Conservation (phyloP, 345 rosid genomes). For the Abelmoschus esculentus region DNA sequence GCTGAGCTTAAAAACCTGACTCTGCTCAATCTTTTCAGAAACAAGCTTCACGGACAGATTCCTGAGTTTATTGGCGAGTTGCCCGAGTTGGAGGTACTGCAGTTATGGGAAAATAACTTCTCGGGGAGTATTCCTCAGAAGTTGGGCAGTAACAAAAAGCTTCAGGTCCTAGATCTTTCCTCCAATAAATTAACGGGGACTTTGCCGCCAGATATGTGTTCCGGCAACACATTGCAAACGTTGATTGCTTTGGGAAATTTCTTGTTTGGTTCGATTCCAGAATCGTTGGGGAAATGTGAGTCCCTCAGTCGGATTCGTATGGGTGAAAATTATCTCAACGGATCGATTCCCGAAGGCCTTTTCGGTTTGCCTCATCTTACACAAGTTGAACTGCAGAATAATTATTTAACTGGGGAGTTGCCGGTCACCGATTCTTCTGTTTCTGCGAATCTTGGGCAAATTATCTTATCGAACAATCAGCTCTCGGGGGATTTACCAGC, state of each 20-base stretch:
- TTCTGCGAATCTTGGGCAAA: constrained; percentile 57
- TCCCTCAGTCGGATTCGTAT: constrained; percentile 74
- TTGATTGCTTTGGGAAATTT: constrained; percentile 66
- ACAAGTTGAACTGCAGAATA: constrained; percentile 78
- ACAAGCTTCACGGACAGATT: constrained; percentile 72
- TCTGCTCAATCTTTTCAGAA: constrained; percentile 67
- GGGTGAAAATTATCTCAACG: constrained; percentile 81
- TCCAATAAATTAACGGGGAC: constrained; percentile 78
- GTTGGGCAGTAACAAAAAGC: constrained; percentile 55
- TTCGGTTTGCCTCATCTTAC: constrained; percentile 61
- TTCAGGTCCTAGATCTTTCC: constrained; percentile 56
- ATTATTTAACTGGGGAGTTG: constrained; percentile 54
- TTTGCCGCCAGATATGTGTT: constrained; percentile 67
- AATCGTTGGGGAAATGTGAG: constrained; percentile 57
- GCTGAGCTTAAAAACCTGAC: constrained; percentile 57
- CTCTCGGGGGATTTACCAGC: constrained; percentile 71
- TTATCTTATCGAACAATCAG: constrained; percentile 67
- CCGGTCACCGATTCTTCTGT: constrained; percentile 38
- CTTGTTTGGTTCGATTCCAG: constrained; percentile 73
- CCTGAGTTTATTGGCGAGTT: constrained; percentile 72
- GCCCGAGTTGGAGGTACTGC: constrained; percentile 72
- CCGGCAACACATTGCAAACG: constrained; percentile 55
- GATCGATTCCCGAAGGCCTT: constrained; percentile 74
- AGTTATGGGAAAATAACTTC: constrained; percentile 91
- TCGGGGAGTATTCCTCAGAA: constrained; percentile 64